Evolutionary conservation across 2,329 filamentous ascomycete genomes (phyloP), one percentile per base, ranked within the genome.

Genomic region (Ceratocystis cubensis): DNA sequence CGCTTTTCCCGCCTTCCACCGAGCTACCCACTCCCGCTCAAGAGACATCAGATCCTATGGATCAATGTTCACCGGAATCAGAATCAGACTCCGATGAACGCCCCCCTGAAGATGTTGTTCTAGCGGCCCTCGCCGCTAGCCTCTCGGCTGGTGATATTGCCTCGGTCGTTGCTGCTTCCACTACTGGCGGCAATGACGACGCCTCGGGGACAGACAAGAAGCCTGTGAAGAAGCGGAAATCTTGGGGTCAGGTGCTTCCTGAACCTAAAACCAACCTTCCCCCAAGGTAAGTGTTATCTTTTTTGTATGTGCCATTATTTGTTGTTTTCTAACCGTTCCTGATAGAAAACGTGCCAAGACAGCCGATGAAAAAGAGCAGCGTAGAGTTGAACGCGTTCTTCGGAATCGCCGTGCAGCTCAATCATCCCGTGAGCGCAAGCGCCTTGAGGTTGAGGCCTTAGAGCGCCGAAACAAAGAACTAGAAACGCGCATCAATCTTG

Each of bases 361-460:
- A 2, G 93, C 96, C 73, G 94, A 96, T 73, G 94, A 99, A 78
- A 99, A 99, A 79, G 94, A 97, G 78, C 94, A 99, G 77, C 88
- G 94, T 57, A 89, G 94, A 69, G 95, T 97, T 66, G 94, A 99
- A 80, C 90, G 94, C 69, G 94, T 99, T 70, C 90, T 97, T 72
- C 88, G 94, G 57, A 99, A 99, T 75, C 90, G 94, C 70, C 89
- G 92, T 68, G 94, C 94, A 59, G 94, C 94, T 50, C 94, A 97
- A 81, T 96, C 95, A 68, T 99, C 94, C 3, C 84, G 94, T 63
- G 94, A 99, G 77, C 88, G 92, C 68, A 96, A 96, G 82, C 85
- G 92, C 67, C 81, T 82, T 15, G 86, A 97, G 77, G 91, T 96
- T 48, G 94, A 97, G 77, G 87, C 87, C 57, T 83, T 97, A 41